Evolutionary conservation across 169 alveolate species (phyloP).

Genomic region (Plasmodium cynomolgi): DNA sequence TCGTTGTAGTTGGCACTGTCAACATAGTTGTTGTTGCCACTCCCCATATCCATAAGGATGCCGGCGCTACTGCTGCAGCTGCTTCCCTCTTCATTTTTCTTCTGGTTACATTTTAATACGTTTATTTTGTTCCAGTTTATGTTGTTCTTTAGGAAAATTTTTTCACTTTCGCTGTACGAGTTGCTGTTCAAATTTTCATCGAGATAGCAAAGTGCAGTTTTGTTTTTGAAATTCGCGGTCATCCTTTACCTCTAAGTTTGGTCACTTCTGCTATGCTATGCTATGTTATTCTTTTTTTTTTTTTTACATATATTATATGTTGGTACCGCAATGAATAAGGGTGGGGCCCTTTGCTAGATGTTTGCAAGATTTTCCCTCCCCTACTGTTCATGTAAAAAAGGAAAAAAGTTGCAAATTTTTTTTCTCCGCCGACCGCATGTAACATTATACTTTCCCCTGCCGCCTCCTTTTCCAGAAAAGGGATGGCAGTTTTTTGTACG

Average conservation of each 20-base stretch:
- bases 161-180: slow-evolving; percentile 42
- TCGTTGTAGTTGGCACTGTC: not conserved
- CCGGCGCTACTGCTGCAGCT: not conserved
- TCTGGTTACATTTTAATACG: not conserved
- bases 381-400: not conserved
- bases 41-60: not conserved
- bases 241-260: slow-evolving; percentile 12
- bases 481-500: not conserved
- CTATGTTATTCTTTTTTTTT: not conserved
- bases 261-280: not conserved
- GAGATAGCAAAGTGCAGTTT: slow-evolving; percentile 5
- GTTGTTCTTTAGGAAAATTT: slow-evolving; percentile 41
- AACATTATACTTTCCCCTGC: not conserved
- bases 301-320: not conserved
- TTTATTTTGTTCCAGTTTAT: slow-evolving; percentile 43
- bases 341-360: not conserved
- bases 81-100: not conserved
- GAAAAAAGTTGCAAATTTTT: not conserved
- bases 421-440: not conserved
- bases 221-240: slow-evolving; percentile 25
- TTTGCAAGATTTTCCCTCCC: not conserved
- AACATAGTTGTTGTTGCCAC: not conserved
- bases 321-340: not conserved
- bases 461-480: not conserved
- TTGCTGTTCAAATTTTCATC: slow-evolving; percentile 38